Evolutionary conservation across 352 stramenopile genomes (phyloP).

Genomic region (Phytophthora megakarya): DNA sequence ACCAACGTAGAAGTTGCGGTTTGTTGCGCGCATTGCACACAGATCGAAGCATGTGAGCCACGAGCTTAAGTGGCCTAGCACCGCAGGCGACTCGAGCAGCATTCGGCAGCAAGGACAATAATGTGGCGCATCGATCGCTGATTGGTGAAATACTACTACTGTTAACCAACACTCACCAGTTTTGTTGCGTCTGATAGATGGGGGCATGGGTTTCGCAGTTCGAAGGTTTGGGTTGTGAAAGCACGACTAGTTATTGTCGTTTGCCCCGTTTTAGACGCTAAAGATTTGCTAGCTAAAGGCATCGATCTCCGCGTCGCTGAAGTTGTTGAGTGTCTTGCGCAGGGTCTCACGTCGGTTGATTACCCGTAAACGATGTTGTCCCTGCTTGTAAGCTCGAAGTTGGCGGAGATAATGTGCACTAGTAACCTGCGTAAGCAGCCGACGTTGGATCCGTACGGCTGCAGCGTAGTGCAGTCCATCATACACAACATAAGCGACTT

Average conservation of each 20-base stretch:
- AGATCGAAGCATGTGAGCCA: slow-evolving; percentile 57
- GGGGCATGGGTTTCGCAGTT: too few species aligned
- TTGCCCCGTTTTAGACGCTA: too few species aligned
- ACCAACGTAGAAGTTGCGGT: slow-evolving; percentile 24
- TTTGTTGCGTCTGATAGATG: background rate
- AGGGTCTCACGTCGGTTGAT: slow-evolving; percentile 46
- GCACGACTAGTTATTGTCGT: too few species aligned
- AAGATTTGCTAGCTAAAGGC: too few species aligned
- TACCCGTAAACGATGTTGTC: slow-evolving; percentile 43
- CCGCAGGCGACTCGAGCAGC: slow-evolving; percentile 31
- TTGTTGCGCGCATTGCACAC: slow-evolving; percentile 39
- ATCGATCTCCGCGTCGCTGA: slow-evolving; percentile 65
- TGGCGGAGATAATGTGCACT: slow-evolving; percentile 56
- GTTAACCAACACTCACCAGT: background rate
- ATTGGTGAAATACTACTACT: background rate
- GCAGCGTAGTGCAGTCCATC: slow-evolving; percentile 72
- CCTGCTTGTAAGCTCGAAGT: slow-evolving; percentile 49
- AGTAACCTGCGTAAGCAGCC: slow-evolving; percentile 57
- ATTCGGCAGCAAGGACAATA: slow-evolving; percentile 9
- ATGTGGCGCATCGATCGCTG: background rate
- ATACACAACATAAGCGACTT: slow-evolving; percentile 68
- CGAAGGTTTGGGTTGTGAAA: too few species aligned
- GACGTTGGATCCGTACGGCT: slow-evolving; percentile 67
- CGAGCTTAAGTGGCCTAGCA: slow-evolving; percentile 49
- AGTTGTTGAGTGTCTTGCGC: slow-evolving; percentile 60